Base-by-base conservation (phyloP, 192 early-diverging fungal genomes). In the Dissophora ornata region DNA sequence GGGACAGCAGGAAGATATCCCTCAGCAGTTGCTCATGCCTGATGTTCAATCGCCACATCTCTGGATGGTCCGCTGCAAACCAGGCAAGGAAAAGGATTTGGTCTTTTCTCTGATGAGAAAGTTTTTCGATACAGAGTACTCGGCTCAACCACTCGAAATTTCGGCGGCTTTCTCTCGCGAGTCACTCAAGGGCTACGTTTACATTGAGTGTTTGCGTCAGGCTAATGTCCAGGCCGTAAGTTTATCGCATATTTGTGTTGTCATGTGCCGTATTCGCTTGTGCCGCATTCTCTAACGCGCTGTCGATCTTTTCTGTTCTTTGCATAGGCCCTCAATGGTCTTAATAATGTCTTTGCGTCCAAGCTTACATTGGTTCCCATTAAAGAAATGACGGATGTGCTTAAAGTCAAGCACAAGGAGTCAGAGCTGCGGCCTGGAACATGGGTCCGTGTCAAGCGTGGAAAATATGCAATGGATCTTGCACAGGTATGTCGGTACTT, bases 391-490 rank as follows among this genome's bases (percentile, higher is more conserved):
- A 89, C 92, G 2, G 93, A 95, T 51, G 91, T 92, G 34, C 87
- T 99, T 40, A 89, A 83, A 36, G 89, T 97, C 62, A 89, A 90
- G 69, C 74, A 84, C 55, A 88, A 87, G 47, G 80, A 85, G 45
- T 58, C 82, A 0, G 87, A 93, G 4, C 61, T 95, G 26, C 83
- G 89, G 41, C 69, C 79, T 12, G 91, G 91, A 15, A 77, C 86
- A 8, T 99, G 96, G 96, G 93, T 95, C 28, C 87, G 95, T 38
- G 87, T 97, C 42, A 92, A 92, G 66, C 89, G 92, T 62, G 98
- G 96, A 42, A 98, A 92, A 66, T 98, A 97, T 67, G 89, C 88
- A 7, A 95, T 94, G 41, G 98, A 99, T 82, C 80, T 99, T 66
- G 96, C 90, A 25, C 94, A 96, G 81, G 94, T 95, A 49, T 53